Evolutionary conservation across 169 alveolate genomes (phyloP).

Genomic region (Amoebophrya sp.): DNA sequence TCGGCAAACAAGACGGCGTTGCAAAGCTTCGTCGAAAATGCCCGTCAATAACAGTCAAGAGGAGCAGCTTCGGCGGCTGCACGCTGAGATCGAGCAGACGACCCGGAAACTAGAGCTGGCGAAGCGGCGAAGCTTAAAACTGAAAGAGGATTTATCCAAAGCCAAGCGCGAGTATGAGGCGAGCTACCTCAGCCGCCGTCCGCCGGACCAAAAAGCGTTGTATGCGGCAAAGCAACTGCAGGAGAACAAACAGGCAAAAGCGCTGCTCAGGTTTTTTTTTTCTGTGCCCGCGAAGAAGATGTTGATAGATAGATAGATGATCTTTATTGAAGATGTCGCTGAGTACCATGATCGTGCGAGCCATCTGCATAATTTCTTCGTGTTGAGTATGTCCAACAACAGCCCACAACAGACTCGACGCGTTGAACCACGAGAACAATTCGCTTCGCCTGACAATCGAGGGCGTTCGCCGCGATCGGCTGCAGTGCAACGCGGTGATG

Average conservation of each 20-base stretch:
- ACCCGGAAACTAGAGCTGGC: background rate
- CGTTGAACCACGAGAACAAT: background rate
- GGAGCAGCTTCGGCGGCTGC: slow-evolving; percentile 17
- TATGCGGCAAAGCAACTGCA: background rate
- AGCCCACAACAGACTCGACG: background rate
- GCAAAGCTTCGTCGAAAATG: too few relatives aligned
- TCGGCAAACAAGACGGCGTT: too few relatives aligned
- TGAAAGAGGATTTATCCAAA: background rate
- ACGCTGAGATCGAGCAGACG: slow-evolving; percentile 18
- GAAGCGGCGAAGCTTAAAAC: background rate
- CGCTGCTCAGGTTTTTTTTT: background rate
- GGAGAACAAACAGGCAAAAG: background rate
- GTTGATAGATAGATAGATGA: too few relatives aligned
- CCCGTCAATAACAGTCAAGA: background rate
- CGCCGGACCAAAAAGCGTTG: too few relatives aligned
- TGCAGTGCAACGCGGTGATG: slow-evolving; percentile 3
- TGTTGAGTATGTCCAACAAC: too few relatives aligned
- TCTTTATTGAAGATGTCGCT: too few relatives aligned
- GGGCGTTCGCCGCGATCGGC: background rate
- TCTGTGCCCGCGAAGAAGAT: too few relatives aligned
- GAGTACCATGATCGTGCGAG: too few relatives aligned
- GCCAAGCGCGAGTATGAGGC: slow-evolving; percentile 21
- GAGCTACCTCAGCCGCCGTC: too few relatives aligned
- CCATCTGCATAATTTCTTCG: too few relatives aligned
- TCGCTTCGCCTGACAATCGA: background rate